phyloP scores from a whole-genome alignment of 129 eudicot genomes.

The Dittrichia graveolens region DNA sequence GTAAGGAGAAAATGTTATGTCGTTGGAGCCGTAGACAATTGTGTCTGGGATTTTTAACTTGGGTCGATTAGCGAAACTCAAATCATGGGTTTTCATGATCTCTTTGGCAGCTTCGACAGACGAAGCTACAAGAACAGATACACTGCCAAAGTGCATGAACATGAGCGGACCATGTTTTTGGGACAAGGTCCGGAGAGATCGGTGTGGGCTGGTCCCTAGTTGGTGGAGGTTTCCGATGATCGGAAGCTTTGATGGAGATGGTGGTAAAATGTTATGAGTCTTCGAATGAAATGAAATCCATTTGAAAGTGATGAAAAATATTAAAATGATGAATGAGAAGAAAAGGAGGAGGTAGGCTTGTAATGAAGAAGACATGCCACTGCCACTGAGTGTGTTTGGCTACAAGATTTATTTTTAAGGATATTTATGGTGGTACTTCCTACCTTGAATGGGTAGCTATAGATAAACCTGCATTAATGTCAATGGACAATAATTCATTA shows the following conservation, averaged over 20 bases:
- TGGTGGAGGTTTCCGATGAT: slow-evolving; percentile 56
- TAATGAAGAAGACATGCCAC: slow-evolving; percentile 17
- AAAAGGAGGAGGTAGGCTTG: not conserved
- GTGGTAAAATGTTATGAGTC: slow-evolving; percentile 34
- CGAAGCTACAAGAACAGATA: slow-evolving; percentile 43
- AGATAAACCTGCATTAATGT: not conserved
- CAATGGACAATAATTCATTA: not conserved
- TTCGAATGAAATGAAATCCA: slow-evolving; percentile 4
- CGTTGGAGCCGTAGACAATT: slow-evolving; percentile 32
- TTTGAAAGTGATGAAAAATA: slow-evolving; percentile 9
- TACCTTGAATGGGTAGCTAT: not conserved
- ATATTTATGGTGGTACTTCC: not conserved
- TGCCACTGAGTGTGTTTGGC: not conserved
- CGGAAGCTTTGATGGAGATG: slow-evolving; percentile 56
- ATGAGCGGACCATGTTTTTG: slow-evolving; percentile 48
- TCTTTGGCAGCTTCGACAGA: slow-evolving; percentile 41
- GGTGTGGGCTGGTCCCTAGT: slow-evolving; percentile 44
- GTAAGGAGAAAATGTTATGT: slow-evolving; percentile 39
- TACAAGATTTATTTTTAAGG: not conserved
- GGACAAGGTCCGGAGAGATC: slow-evolving; percentile 39
- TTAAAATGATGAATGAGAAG: not conserved
- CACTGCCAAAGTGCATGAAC: slow-evolving; percentile 47
- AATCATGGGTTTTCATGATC: slow-evolving; percentile 56
- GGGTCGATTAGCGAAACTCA: slow-evolving; percentile 40
- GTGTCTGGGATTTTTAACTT: slow-evolving; percentile 17